A percentile compares a stretch with the other conserved stretches of the same genome.
Conservation (phyloP, 495 filamentous ascomycete genomes). For the Penicillium canescens region DNA sequence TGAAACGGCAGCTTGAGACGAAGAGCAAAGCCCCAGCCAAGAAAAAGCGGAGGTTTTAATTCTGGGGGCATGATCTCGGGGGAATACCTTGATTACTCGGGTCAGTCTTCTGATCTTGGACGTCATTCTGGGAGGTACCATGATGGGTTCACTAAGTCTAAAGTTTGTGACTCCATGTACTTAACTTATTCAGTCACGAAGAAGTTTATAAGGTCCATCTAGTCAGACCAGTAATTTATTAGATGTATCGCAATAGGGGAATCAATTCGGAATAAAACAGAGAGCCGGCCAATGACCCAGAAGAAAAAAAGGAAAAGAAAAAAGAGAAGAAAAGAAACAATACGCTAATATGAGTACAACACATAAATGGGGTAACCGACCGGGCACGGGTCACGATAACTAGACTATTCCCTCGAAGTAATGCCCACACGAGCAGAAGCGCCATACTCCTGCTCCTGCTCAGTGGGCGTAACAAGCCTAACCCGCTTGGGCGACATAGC, state of each 20-base stretch:
- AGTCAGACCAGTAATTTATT: conserved; percentile 1
- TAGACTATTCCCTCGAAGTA: conserved; percentile 13
- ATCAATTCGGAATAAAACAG: background rate
- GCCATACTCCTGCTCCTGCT: conserved; percentile 34
- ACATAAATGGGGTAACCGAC: too few species aligned
- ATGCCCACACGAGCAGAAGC: conserved; percentile 24
- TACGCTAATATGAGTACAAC: conserved; percentile 2
- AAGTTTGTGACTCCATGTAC: too few species aligned
- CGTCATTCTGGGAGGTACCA: too few species aligned
- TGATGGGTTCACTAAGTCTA: too few species aligned
- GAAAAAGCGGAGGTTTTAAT: conserved; percentile 68
- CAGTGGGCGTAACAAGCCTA: conserved; percentile 43
- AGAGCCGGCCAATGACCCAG: too few species aligned
- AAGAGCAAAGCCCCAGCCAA: conserved; percentile 62
- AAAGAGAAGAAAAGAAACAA: background rate
- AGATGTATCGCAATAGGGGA: conserved; percentile 9
- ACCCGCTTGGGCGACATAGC: conserved; percentile 47
- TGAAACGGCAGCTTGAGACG: conserved; percentile 64
- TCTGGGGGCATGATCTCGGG: background rate
- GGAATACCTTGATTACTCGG: background rate
- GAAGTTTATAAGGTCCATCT: background rate
- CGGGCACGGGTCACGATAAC: background rate
- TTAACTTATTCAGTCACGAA: too few species aligned
- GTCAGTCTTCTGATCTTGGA: too few species aligned
- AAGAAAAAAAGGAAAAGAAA: background rate